Evolutionary conservation across 2,329 filamentous ascomycete genomes (phyloP), one percentile per base, ranked within the genome.

Genomic region (Colletotrichum melonis): DNA sequence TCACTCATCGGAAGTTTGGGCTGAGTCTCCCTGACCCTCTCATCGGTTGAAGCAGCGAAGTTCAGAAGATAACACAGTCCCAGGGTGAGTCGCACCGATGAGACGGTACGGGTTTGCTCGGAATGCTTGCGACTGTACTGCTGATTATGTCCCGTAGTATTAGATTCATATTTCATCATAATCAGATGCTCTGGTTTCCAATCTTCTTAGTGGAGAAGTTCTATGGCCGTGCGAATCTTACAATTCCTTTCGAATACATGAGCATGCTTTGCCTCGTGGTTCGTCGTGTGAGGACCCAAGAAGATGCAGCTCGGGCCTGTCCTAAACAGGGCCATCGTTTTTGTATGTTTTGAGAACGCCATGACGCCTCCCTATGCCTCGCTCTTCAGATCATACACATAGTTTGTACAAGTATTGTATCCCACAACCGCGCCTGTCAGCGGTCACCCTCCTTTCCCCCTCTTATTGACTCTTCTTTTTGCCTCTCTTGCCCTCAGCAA

Each of bases 371-470:
- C 71, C 67, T 52, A 73, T 73, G 71, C 67, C 62, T 66, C 56
- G 67, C 71, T 73, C 56, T 65, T 26, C 49, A 70, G 71, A 57
- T 71, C 67, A 73, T 73, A 73, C 71, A 71, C 55, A 30, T 73
- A 66, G n/a, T 42, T 54, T 73, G 60, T 70, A 70, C 70, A 73
- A 24, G 46, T 30, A 28, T 67, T 56, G 59, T 63, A 16, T 56
- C 58, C 58, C 8, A 7, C 49, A 11, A 11, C 32, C 58, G 42
- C 42, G 42, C 32, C 5, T 22, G 38, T 16, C 26, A 54, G 49
- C 54, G 16, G 54, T 24, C 22, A 11, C 5, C 42, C 42, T 22
- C 42, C 19, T 2, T 7, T 19, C 19, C 42, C 19, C 19, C 42
- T 49, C 42, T 49, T 49, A 4, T 22, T 1, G 16, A 49, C 55